phyloP scores from a whole-genome alignment of 2,329 filamentous ascomycete species.

The Aspergillus tanneri region DNA sequence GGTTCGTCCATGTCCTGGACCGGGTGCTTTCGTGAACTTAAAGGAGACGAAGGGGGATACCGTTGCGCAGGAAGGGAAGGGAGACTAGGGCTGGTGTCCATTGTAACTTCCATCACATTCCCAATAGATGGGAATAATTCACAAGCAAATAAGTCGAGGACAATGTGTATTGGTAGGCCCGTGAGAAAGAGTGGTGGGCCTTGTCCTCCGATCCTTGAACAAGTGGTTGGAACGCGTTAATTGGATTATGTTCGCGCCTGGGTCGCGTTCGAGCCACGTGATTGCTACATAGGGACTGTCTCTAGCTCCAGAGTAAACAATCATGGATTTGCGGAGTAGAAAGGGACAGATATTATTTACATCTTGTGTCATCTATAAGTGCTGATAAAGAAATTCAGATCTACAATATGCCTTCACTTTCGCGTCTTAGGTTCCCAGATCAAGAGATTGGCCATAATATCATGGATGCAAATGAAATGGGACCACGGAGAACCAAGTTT shows the following conservation, averaged over 20 bases:
- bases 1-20: constrained; percentile 28
- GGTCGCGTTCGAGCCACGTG: constrained; percentile 16
- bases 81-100: constrained; percentile 25
- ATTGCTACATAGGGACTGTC: constrained; percentile 8
- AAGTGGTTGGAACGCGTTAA: constrained; percentile 20
- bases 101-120: constrained; percentile 14
- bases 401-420: no score
- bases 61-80: constrained; percentile 21
- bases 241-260: constrained; percentile 19
- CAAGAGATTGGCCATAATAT: no score
- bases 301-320: no score
- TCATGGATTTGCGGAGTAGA: no score
- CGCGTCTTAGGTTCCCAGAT: no score
- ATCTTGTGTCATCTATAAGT: no score
- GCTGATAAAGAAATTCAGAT: no score
- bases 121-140: not conserved
- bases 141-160: not conserved
- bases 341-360: no score
- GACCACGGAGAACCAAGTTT: no score
- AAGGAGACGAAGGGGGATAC: constrained; percentile 17
- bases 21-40: constrained; percentile 26
- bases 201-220: not conserved
- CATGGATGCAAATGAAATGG: no score
- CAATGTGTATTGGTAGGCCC: not conserved
- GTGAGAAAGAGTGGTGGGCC: not conserved